Evolutionary conservation across 192 early-diverging fungal species (phyloP), one percentile per base, ranked within the genome.

Genomic region (Podila epicladia): DNA sequence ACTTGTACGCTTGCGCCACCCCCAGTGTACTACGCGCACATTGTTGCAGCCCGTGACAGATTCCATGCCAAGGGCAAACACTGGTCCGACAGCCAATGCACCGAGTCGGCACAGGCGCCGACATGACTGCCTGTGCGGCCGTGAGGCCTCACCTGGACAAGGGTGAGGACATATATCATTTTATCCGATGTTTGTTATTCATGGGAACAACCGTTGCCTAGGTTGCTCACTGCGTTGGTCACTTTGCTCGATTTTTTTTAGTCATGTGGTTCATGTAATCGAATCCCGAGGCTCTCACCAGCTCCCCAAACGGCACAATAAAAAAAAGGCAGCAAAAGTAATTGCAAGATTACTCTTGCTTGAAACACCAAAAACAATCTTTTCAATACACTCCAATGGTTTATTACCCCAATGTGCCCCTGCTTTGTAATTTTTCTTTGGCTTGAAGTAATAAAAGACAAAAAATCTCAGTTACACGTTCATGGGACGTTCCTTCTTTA

Each of bases 1-100:
- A 95, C 74, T 84, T 95, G 38, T 99, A 95, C 83, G 93, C 93
- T 38, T 89, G 95, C 62, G 93, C 93, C 57, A 97, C 96, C 0
- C 90, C 96, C 28, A 90, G 95, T 92, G 11, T 99, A 98, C 87
- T 97, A 98, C 72, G 96, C 97, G 12, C 93, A 98, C 80, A 76
- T 97, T n/a, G 92, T 97, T 4, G 94, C 94, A 12, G 91, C 90
- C 24, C 88, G 95, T 20, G 95, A 95, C 2, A 90, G 95, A 60
- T 96, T 93, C 89, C 97, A 97, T 74, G 76, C 87, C 17, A 84
- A 82, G n/a, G 89, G 89, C 19, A 90, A 92, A 19, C 73, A 75
- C 8, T 86, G 82, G 82, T 75, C 66, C 32, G 85, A 85, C 50
- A 78, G 61, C 31, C 82, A 75, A 19, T 77, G 82, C 26, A 64